Evolutionary conservation across 805 yeast genomes (phyloP).

Genomic region (Saccharomycopsis vini): DNA sequence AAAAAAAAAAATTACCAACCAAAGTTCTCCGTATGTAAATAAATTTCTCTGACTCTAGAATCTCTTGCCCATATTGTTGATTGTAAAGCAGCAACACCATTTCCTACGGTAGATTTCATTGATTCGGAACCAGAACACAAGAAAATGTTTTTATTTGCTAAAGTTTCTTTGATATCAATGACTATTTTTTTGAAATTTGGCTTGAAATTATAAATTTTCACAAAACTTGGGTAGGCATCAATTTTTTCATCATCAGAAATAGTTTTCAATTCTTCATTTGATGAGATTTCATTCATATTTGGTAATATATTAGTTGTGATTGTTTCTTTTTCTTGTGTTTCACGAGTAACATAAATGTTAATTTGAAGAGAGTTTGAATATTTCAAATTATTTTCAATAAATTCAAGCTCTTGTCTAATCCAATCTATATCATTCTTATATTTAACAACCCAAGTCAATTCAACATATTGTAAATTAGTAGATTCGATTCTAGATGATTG

Average conservation of each 20-base stretch:
- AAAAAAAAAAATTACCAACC: slow-evolving; percentile 29
- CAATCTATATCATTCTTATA: slow-evolving; percentile 29
- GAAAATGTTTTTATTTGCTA: slow-evolving; percentile 30
- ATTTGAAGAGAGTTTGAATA: slow-evolving; percentile 8
- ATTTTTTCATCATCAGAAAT: background rate
- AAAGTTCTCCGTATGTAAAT: slow-evolving; percentile 43
- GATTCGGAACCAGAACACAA: slow-evolving; percentile 39
- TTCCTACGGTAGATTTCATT: slow-evolving; percentile 32
- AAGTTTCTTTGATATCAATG: slow-evolving; percentile 4
- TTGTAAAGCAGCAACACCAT: slow-evolving; percentile 35
- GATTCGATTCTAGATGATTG: slow-evolving; percentile 14
- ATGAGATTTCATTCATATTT: too few species aligned
- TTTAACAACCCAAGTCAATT: slow-evolving; percentile 39
- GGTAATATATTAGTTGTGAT: too few species aligned
- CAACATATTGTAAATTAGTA: slow-evolving; percentile 24
- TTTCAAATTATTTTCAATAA: background rate
- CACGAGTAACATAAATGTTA: slow-evolving; percentile 23
- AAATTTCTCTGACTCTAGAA: slow-evolving; percentile 33
- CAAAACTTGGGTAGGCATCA: background rate
- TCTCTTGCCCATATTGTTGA: slow-evolving; percentile 23
- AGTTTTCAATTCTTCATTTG: background rate
- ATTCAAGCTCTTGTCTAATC: slow-evolving; percentile 31
- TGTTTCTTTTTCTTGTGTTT: background rate
- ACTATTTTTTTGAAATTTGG: slow-evolving; percentile 1
- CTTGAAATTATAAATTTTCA: background rate